Percentiles rank a stretch among this genome's conserved stretches.
phyloP scores from a whole-genome alignment of 352 stramenopile genomes.

The Phytophthora kernoviae region DNA sequence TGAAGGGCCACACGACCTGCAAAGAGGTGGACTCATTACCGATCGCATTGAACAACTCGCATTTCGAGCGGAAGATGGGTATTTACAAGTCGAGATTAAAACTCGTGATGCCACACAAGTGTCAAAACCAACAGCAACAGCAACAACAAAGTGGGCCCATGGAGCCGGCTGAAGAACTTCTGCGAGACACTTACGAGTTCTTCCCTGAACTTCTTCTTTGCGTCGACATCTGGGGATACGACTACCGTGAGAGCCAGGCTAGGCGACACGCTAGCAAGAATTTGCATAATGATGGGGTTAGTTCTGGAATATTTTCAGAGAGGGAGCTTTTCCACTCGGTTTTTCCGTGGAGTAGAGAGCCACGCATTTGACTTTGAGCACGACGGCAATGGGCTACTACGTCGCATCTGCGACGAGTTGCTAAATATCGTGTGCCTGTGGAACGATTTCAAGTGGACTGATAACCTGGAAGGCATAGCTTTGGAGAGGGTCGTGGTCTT shows the following conservation, averaged over 20 bases:
- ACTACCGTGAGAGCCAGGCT: slow-evolving; percentile 42
- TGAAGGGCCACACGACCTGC: slow-evolving; percentile 54
- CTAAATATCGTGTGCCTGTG: slow-evolving; percentile 75
- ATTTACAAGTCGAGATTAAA: slow-evolving; percentile 76
- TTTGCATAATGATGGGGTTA: slow-evolving; percentile 11
- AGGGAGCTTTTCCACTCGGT: slow-evolving; percentile 43
- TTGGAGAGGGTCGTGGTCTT: slow-evolving; percentile 62
- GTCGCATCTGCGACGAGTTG: slow-evolving; percentile 76
- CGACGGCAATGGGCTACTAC: slow-evolving; percentile 59
- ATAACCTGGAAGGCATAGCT: slow-evolving; percentile 50
- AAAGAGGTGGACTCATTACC: slow-evolving; percentile 62
- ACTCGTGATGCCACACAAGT: slow-evolving; percentile 60
- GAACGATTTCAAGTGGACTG: slow-evolving; percentile 82
- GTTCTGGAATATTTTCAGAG: slow-evolving; percentile 7
- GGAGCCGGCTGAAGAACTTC: slow-evolving; percentile 50
- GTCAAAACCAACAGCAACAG: slow-evolving; percentile 35
- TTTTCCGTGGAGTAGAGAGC: slow-evolving; percentile 49
- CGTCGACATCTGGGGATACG: slow-evolving; percentile 68
- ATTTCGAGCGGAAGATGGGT: slow-evolving; percentile 78
- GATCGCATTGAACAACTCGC: slow-evolving; percentile 69
- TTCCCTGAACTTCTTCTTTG: slow-evolving; percentile 72
- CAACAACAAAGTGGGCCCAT: slow-evolving; percentile 19
- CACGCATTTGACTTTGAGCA: slow-evolving; percentile 69
- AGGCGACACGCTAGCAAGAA: slow-evolving; percentile 25
- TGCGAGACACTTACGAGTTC: slow-evolving; percentile 69